Percentiles rank a stretch among this genome's conserved stretches.
These are phyloP conservation scores for Blumeriella jaapii DNA, from an alignment of 2,329 filamentous ascomycete genomes.

Conservation along the genomic window DNA sequence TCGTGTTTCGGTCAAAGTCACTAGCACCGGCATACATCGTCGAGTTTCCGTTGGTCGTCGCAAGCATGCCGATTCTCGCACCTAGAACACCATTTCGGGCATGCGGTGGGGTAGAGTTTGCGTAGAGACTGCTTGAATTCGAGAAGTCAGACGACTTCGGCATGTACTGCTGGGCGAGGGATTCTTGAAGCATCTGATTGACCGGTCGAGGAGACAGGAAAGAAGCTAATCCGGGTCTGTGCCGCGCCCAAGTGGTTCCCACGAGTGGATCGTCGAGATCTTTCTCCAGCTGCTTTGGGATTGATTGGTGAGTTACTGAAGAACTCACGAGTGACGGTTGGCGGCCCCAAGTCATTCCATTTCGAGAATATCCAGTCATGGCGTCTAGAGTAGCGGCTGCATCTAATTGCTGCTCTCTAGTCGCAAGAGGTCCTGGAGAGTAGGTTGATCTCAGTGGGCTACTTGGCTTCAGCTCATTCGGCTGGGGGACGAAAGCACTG, in stretches of 20 bases:
- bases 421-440: conserved; percentile 25
- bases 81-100: conserved; percentile 6
- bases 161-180: conserved; percentile 18
- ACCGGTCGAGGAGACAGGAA: conserved; percentile 10
- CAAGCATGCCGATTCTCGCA: conserved; percentile 3
- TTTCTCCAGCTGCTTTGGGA: conserved; percentile 2
- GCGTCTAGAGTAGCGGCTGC: conserved; percentile 20
- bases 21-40: conserved; percentile 18
- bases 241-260: conserved; percentile 10
- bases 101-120: conserved; percentile 29
- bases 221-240: conserved; percentile 6
- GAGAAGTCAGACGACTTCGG: conserved; percentile 32
- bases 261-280: conserved; percentile 2
- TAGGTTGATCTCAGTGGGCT: conserved; percentile 28
- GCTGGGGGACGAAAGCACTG: conserved; percentile 32
- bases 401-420: conserved; percentile 14
- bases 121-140: conserved; percentile 39
- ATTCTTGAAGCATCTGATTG: conserved; percentile 18
- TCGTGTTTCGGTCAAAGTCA: conserved; percentile 20
- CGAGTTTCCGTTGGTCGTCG: conserved; percentile 13
- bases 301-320: conserved; percentile 1
- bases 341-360: conserved; percentile 1
- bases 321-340: conserved; percentile 1
- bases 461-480: conserved; percentile 29
- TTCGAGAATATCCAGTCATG: conserved; percentile 12